Base-by-base conservation (phyloP, 1,284 basidiomycete genomes). In the Mixia osmundae region DNA sequence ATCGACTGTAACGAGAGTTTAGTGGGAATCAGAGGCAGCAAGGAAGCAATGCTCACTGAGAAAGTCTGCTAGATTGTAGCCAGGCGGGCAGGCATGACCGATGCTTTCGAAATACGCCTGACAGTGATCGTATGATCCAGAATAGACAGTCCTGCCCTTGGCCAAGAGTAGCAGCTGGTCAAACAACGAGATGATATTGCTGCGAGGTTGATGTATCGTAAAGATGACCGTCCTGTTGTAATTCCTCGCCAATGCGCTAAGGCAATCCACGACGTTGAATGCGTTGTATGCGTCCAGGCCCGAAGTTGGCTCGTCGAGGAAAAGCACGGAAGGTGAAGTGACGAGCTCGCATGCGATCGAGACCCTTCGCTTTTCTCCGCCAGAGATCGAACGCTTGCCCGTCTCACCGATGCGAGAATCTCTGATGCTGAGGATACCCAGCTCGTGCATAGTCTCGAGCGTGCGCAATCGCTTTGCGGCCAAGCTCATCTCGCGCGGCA, bases 331-430 rank as follows among this genome's bases (percentile, higher is more conserved):
- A 3, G 87, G 87, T 35, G 78, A 82, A 0, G 87, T 97, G 25
- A 95, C 89, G 18, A 97, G 65, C 58, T 95, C 89, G 54, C 89
- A 95, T n/a, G 89, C 89, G 45, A 97, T 95, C 0, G 78, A 83
- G 1, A 87, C 89, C 14, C 85, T 68, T 34, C 85, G 69, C 61
- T 94, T 94, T 63, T 89, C 89, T 12, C 89, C 89, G 30, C 89
- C 85, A 23, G 79, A 87, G 43, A 94, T 94, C 5, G 77, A 80
- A 9, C 85, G 67, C 44, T 68, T 47, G 69, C 78, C 78, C 37
- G 70, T 71, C 37, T 79, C 75, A 6, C 85, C 89, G 42, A 95
- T 87, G 43, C 82, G 65, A 44, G 71, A 72, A 53, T 82, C 79
- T 60, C 76, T 78, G 56, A 97, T 91, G 1, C 72, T 70, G 40